Evolutionary conservation across 2,329 filamentous ascomycete species (phyloP).

Genomic region (Biscogniauxia marginata): DNA sequence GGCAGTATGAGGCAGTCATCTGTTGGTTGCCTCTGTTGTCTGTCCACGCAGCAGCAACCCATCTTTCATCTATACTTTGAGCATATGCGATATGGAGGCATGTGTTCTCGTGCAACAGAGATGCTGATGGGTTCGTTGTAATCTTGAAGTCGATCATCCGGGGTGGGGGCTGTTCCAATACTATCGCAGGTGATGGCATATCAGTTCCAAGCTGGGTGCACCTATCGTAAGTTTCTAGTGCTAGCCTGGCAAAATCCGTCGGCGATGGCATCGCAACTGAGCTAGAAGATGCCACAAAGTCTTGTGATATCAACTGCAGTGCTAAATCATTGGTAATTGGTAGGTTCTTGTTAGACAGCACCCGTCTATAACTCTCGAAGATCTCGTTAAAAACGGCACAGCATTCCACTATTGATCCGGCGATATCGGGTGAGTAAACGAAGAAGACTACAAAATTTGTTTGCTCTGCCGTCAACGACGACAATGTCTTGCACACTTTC

Average conservation of each 20-base stretch:
- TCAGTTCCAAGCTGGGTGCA: constrained; percentile 59
- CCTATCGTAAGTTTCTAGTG: constrained; percentile 75
- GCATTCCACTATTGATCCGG: constrained; percentile 64
- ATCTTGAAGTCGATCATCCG: constrained; percentile 75
- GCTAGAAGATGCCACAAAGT: constrained; percentile 63
- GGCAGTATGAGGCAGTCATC: constrained; percentile 70
- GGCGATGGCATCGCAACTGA: constrained; percentile 62
- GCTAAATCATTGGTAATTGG: constrained; percentile 63
- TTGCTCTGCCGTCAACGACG: constrained; percentile 40
- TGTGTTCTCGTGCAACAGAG: constrained; percentile 74
- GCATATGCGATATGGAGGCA: constrained; percentile 80
- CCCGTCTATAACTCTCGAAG: constrained; percentile 60
- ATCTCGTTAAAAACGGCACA: constrained; percentile 73
- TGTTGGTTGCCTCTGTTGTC: constrained; percentile 74
- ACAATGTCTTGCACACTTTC: constrained; percentile 46
- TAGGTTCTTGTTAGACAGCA: constrained; percentile 48
- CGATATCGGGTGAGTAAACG: constrained; percentile 64
- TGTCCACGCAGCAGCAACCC: constrained; percentile 79
- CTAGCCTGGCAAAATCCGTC: constrained; percentile 59
- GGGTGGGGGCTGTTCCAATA: constrained; percentile 68
- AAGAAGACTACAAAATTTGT: constrained; percentile 75
- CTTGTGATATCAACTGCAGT: constrained; percentile 71
- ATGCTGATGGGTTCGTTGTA: constrained; percentile 63
- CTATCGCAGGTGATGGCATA: constrained; percentile 66
- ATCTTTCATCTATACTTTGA: constrained; percentile 70